Base-by-base conservation (phyloP, 495 filamentous ascomycete genomes). In the Daldinia caldariorum region DNA sequence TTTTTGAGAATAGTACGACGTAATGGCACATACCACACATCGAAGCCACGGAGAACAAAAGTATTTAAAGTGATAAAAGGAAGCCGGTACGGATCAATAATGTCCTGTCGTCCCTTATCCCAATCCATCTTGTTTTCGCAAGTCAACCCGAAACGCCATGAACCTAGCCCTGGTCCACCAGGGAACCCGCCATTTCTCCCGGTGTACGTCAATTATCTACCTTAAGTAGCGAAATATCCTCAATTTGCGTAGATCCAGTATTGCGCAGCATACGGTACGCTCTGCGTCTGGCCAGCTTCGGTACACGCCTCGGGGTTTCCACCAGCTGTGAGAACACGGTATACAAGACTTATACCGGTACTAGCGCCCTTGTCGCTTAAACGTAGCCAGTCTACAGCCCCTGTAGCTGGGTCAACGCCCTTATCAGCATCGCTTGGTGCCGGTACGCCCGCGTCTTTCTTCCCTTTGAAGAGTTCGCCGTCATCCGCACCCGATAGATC, bases 251-350 rank as follows among this genome's bases (percentile, higher is more conserved):
- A 92, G 61, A 92, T 87, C 88, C 88, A 92, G 76, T 94, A 94
- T 75, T 87, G 85, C 0, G 91, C 86, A 0, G 89, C 79, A 77
- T 93, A 94, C 10, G 86, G 83, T 4, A 92, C 83, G 63, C 77
- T 83, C 71, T 83, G 74, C 32, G 84, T 74, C 9, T 66, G 70
- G 0, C 79, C 80, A 0, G 68, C 74, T 1, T 77, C 67, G 61
- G 82, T 85, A 12, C 83, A 88, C n/a, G 79, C 57, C 49, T 84
- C 82, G 7, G 86, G 57, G 32, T 70, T 73, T 18, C 91, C 91
- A n/a, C 88, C 88, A 12, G 87, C 87, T 0, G 90, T 93, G 59
- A 86, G 75, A 18, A 93, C 86, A 37, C 91, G 85, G 74, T 92
- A 93, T 3, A 92, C 88, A 39, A 84, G 75, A 67, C 80, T 77